Evolutionary conservation across 192 early-diverging fungal species (phyloP), one percentile per base, ranked within the genome.

Genomic region (Coemansia sp.): DNA sequence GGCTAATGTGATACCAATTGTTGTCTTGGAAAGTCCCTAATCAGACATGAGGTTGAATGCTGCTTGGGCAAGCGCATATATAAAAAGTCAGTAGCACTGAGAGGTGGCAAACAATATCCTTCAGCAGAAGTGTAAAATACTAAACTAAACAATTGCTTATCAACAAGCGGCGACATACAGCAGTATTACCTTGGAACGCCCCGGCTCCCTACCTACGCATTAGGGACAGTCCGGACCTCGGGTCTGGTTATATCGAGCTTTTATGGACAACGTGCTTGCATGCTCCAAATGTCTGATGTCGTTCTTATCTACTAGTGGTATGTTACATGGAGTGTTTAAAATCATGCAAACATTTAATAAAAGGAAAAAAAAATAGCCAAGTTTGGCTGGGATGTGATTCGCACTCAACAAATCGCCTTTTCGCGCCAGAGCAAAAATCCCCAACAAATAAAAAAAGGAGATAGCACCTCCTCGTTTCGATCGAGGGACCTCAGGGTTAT

Each of bases 401-500:
- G 24, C 24, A 24, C 24, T 24, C 24, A 24, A 24, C 0, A 24
- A 24, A 24, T 24, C 24, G 24, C 24, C 24, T 24, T 24, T 24
- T 24, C 24, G 24, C 24, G 24, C 24, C 24, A 24, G 24, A 24
- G 24, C 24, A 24, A 24, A 24, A 24, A 24, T 1, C 24, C 24
- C 3, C 34, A 1, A 59, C 65, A 64, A 63, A 42, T 51, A 38
- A 59, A 52, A 24, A 49, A 52, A 9, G 47, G 46, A 65, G 43
- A 68, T 91, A 90, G 90, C 90, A 85, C 73, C 84, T 85, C 34
- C 34, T 78, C 78, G 91, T 91, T 91, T 92, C 87, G 90, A 92
- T 92, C 91, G 79, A 79, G 79, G 87, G 92, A 89, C 92, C 89
- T 93, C 87, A 85, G 89, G 90, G 90, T 93, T 92, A 93, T 93